Base-by-base conservation (phyloP, 73 alveolate genomes). In the Blepharisma japonicum region DNA sequence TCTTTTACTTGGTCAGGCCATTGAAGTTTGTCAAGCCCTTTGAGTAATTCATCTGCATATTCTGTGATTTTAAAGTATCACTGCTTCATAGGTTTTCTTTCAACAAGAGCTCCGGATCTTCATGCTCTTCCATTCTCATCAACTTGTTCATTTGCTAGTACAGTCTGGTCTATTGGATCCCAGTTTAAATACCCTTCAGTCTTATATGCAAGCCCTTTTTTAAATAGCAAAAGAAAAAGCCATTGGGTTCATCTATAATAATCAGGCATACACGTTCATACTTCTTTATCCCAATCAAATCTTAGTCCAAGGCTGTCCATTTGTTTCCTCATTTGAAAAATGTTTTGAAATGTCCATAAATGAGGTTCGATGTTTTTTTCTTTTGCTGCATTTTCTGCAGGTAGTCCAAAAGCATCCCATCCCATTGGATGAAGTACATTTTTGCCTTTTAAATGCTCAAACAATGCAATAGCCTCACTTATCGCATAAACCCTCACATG, bases 351-450 rank as follows among this genome's bases (percentile, higher is more conserved):
- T 42, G 95, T 88, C 92, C 92, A 85, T 14, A 45, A 71, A 6
- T 68, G 47, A 39, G 95, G 92, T 39, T 54, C 77, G 6, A 81
- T 55, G 11, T 83, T 77, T 49, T 90, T 55, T 55, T 85, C 72
- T 6, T 85, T 46, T 6, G 95, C 95, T 1, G 90, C 91, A 77
- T 88, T 85, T 83, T 88, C 95, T 49, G 95, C 95, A 5, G 95
- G 95, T 45, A 88, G 77, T 6, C 95, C 95, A 50, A 88, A 88
- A 18, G 95, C 82, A 49, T 88, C 95, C 95, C 95, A 88, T 1
- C 95, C 95, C 91, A 88, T 88, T 9, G 95, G 95, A 76, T 88
- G 87, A 45, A 88, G 70, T n/a, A 88, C 95, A 14, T 85, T 55
- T 51, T 45, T 45, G 14, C 95, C 92, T 51, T 67, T 4, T 23